Evolutionary conservation across 352 stramenopile genomes (phyloP).

Genomic region (Globisporangium paddicum): DNA sequence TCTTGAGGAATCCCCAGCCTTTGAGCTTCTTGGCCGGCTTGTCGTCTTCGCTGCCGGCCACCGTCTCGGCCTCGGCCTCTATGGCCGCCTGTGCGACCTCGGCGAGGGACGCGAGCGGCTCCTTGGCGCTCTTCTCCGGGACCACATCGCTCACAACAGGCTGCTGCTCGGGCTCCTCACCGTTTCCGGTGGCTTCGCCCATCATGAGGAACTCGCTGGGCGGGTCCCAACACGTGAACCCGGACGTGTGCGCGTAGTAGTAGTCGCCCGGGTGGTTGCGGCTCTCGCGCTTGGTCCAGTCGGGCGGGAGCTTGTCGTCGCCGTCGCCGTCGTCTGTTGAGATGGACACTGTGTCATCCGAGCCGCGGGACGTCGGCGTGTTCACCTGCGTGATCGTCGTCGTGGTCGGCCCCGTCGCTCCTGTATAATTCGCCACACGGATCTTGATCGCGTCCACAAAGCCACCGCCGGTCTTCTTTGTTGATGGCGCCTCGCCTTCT

Average conservation of each 20-base stretch:
- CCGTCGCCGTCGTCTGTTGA: conserved; percentile 26
- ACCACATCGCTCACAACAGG: background rate
- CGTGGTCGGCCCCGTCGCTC: background rate
- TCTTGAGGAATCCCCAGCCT: conserved; percentile 20
- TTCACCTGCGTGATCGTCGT: conserved; percentile 4
- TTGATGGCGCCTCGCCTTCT: conserved; percentile 1
- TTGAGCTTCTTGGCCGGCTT: conserved; percentile 29
- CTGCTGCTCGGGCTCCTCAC: conserved; percentile 4
- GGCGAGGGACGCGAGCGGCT: conserved; percentile 8
- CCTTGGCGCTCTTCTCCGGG: conserved; percentile 18
- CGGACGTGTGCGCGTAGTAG: conserved; percentile 62
- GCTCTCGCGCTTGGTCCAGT: conserved; percentile 69
- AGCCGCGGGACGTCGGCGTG: conserved; percentile 22
- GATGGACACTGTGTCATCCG: conserved; percentile 43
- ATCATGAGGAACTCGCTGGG: conserved; percentile 23
- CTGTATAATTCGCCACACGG: conserved; percentile 18
- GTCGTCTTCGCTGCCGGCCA: conserved; percentile 7
- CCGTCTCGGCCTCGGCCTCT: conserved; percentile 13
- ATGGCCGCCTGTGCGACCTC: conserved; percentile 12
- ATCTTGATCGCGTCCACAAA: conserved; percentile 31
- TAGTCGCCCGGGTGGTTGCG: conserved; percentile 52
- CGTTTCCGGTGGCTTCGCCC: conserved; percentile 1
- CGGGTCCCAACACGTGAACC: conserved; percentile 64
- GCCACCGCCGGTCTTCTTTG: conserved; percentile 13
- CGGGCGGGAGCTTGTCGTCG: conserved; percentile 24